A percentile compares a stretch with the other conserved stretches of the same genome.
Conservation (phyloP, 805 yeast species). For the Saccharomyces paradoxus region DNA sequence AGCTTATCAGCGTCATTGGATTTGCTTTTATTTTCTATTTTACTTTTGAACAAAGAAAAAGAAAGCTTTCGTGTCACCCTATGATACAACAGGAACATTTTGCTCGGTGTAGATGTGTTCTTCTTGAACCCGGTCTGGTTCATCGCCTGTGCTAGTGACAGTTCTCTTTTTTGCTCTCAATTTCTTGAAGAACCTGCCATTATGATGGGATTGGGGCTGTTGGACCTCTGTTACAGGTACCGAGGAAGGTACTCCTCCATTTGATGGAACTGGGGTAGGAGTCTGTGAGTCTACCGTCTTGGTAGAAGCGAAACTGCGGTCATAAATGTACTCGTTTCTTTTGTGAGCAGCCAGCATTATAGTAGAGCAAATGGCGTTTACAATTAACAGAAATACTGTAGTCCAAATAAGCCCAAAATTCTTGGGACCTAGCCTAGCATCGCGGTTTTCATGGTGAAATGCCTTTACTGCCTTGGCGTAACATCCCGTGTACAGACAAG, state of each 20-base stretch:
- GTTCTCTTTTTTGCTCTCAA: constrained; percentile 7
- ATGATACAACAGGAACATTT: neutral
- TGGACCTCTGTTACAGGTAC: constrained; percentile 1
- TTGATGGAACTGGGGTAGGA: constrained; percentile 1
- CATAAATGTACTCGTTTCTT: constrained; percentile 4
- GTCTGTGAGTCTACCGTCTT: neutral
- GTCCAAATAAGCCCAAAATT: constrained; percentile 56
- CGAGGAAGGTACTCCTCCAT: constrained; percentile 2
- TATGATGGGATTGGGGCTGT: neutral
- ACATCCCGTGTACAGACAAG: constrained; percentile 42
- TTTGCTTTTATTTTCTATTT: neutral
- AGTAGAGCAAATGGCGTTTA: constrained; percentile 12
- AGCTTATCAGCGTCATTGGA: neutral
- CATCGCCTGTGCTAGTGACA: neutral
- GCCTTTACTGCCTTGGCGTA: constrained; percentile 42
- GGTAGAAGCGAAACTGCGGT: neutral
- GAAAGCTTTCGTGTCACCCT: neutral
- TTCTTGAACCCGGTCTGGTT: neutral
- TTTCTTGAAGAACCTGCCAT: constrained; percentile 4
- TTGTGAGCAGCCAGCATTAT: constrained; percentile 4
- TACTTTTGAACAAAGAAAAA: neutral
- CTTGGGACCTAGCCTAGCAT: constrained; percentile 37
- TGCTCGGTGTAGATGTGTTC: neutral
- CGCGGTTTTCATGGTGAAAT: constrained; percentile 35
- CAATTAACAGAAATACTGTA: constrained; percentile 6